Evolutionary conservation across 2,329 filamentous ascomycete genomes (phyloP).

Genomic region (Botrytis fabae): DNA sequence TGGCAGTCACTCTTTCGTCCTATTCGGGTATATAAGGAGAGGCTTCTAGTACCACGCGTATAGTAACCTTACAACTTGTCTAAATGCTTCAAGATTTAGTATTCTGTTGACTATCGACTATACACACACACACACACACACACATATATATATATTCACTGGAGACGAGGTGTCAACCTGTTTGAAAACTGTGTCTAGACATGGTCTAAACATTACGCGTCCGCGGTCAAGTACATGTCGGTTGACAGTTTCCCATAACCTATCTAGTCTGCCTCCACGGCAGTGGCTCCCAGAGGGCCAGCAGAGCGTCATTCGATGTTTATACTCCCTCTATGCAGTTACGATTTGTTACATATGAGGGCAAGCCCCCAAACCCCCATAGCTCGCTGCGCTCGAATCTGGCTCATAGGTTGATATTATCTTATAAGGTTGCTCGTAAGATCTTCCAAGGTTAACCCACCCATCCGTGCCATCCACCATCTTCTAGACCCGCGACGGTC

Average conservation of each 20-base stretch:
- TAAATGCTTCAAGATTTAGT: neutral
- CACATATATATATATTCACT: neutral
- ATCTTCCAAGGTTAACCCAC: too few species aligned
- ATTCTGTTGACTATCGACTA: neutral
- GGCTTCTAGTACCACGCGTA: neutral
- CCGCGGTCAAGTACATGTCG: neutral
- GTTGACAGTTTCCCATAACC: neutral
- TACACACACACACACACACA: too few species aligned
- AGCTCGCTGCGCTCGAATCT: neutral
- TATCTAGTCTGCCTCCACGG: neutral
- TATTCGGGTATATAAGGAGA: neutral
- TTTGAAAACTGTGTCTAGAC: neutral
- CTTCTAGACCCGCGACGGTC: neutral
- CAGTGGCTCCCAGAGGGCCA: slow-evolving; percentile 1
- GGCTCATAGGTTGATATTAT: neutral
- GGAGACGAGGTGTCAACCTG: neutral
- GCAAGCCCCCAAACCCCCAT: neutral
- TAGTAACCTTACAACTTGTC: neutral
- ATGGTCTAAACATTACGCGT: neutral
- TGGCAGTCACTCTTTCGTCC: neutral
- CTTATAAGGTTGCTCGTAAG: too few species aligned
- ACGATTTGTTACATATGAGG: neutral
- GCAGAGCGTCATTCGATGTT: neutral
- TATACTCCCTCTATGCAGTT: neutral
- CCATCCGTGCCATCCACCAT: too few species aligned